These are phyloP conservation scores for Phytophthora constricta DNA, from an alignment of 352 stramenopile genomes.

Conservation along the genomic window DNA sequence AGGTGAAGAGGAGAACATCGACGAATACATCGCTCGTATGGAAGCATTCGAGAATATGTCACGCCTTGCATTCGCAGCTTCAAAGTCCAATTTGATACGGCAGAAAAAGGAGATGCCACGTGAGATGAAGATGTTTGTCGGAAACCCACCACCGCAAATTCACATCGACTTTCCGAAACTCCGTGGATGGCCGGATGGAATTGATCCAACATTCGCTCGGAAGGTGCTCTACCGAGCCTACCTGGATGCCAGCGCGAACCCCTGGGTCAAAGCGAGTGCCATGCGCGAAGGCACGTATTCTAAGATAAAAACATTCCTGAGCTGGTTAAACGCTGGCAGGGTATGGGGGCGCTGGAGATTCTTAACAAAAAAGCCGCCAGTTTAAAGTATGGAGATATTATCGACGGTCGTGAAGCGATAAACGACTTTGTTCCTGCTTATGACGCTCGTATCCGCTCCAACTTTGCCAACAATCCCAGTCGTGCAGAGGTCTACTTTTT, in stretches of 20 bases:
- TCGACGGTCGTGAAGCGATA: conserved; percentile 4
- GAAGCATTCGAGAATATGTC: conserved; percentile 10
- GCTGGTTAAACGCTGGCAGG: conserved; percentile 34
- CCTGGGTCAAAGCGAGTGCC: conserved; percentile 15
- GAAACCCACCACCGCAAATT: neutral
- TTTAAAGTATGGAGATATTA: conserved; percentile 24
- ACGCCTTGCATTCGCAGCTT: neutral
- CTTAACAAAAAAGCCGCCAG: neutral
- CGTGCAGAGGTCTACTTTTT: conserved; percentile 31
- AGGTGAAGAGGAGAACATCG: conserved; percentile 1
- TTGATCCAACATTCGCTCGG: conserved; percentile 16
- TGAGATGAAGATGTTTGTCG: conserved; percentile 6
- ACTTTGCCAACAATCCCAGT: conserved; percentile 35
- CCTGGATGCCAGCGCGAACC: conserved; percentile 20
- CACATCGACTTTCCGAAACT: conserved; percentile 27
- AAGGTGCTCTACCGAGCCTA: conserved; percentile 32
- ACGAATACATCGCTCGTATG: conserved; percentile 19
- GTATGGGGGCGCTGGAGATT: conserved; percentile 5
- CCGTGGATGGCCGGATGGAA: conserved; percentile 31
- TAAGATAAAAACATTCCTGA: neutral
- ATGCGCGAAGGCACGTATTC: conserved; percentile 23
- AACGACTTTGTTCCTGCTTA: conserved; percentile 13
- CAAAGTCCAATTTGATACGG: neutral
- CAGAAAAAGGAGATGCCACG: conserved; percentile 2
- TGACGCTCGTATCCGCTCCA: conserved; percentile 34